A percentile compares a stretch with the other conserved stretches of the same genome.
Evolutionary conservation across 257 asterid species (phyloP).

Genomic region (Echites panduratus): DNA sequence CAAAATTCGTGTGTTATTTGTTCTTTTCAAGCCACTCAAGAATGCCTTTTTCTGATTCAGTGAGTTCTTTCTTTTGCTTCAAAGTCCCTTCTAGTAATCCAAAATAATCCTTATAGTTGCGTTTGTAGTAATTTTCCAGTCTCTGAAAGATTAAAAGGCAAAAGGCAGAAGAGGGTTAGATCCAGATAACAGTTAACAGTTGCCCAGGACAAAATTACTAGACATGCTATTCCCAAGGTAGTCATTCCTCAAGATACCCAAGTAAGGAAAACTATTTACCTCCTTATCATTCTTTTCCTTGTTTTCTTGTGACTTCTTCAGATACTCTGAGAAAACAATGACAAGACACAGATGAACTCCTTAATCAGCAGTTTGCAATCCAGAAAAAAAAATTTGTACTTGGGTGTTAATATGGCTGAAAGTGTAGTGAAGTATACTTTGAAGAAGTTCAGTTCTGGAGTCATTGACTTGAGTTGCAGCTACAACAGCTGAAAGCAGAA

Average conservation of each 20-base stretch:
- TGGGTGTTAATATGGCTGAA: not conserved
- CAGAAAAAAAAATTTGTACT: too few relatives aligned
- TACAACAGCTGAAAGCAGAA: conserved; percentile 38
- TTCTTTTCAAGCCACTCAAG: conserved; percentile 74
- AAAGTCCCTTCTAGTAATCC: conserved; percentile 61
- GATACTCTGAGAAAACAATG: conserved; percentile 39
- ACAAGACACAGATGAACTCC: not conserved
- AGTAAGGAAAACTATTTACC: conserved; percentile 31
- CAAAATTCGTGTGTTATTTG: conserved; percentile 23
- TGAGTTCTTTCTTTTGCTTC: conserved; percentile 48
- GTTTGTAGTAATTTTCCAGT: conserved; percentile 65
- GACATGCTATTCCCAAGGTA: not conserved
- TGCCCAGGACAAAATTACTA: not conserved
- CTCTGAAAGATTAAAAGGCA: conserved; percentile 34
- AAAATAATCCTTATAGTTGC: conserved; percentile 78
- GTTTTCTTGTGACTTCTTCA: conserved; percentile 86
- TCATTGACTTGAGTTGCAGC: conserved; percentile 34
- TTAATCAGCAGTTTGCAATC: not conserved
- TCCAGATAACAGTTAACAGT: not conserved
- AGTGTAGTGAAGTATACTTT: conserved; percentile 30
- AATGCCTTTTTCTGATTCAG: conserved; percentile 64
- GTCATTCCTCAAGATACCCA: not conserved
- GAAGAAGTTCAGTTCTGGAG: conserved; percentile 67
- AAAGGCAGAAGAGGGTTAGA: not conserved
- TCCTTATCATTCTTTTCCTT: conserved; percentile 78